Evolutionary conservation across 75 land plant genomes (phyloP).

Genomic region (Azolla pinnata): DNA sequence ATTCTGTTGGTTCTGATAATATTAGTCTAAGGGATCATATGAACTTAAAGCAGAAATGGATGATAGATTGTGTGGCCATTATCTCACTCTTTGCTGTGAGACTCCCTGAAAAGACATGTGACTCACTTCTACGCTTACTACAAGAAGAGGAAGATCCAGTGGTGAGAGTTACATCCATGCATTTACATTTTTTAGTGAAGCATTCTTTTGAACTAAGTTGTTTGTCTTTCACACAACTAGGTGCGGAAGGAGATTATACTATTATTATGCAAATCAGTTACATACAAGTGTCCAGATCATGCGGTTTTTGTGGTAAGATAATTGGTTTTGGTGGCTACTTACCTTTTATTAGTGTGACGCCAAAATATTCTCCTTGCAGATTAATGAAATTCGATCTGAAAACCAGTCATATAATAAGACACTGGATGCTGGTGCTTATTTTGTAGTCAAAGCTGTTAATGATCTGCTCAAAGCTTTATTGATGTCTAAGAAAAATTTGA

Average conservation of each 20-base stretch:
- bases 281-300: background rate
- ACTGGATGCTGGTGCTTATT: slow-evolving; percentile 18
- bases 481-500: background rate
- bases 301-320: background rate
- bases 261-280: background rate
- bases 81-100: slow-evolving; percentile 42
- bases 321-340: background rate
- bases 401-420: background rate
- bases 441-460: slow-evolving; percentile 27
- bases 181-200: background rate
- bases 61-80: slow-evolving; percentile 37
- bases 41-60: slow-evolving; percentile 27
- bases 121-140: slow-evolving; percentile 39
- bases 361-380: background rate
- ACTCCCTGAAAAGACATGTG: slow-evolving; percentile 46
- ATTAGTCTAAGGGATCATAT: background rate
- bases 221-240: too few relatives aligned
- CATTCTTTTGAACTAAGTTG: background rate
- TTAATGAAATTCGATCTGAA: background rate
- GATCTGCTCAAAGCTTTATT: slow-evolving; percentile 20
- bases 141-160: slow-evolving; percentile 38
- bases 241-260: background rate
- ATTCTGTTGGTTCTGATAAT: slow-evolving; percentile 15
- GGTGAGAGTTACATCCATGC: slow-evolving; percentile 21
- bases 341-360: background rate